Conservation (phyloP, 106 monocot genomes). For the Narthecium ossifragum region DNA sequence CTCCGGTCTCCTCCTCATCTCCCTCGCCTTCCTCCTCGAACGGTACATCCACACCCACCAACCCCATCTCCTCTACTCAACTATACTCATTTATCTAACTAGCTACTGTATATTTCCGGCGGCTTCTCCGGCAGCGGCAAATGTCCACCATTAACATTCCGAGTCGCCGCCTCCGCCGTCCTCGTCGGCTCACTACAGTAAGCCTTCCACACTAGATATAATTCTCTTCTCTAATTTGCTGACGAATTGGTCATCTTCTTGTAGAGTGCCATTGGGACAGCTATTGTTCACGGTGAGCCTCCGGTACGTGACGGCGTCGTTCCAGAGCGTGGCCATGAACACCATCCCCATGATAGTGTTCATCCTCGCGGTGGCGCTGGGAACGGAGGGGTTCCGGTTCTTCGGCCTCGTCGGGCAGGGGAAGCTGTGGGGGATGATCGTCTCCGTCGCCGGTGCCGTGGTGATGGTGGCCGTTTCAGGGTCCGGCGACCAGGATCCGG, state of each 20-base stretch:
- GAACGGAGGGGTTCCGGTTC: conserved; percentile 25
- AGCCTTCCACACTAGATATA: not conserved
- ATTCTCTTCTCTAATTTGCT: not conserved
- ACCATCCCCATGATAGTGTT: conserved; percentile 33
- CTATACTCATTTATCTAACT: not conserved
- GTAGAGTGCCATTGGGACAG: conserved; percentile 23
- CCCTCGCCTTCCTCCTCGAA: conserved; percentile 10
- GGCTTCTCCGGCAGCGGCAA: not conserved
- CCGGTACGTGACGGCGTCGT: conserved; percentile 26
- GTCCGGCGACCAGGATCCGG: not conserved
- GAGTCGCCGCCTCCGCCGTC: conserved; percentile 7
- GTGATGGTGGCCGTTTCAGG: conserved; percentile 19
- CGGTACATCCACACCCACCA: not conserved
- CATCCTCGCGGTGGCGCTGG: conserved; percentile 23
- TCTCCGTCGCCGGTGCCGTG: conserved; percentile 25
- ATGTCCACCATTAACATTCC: conserved; percentile 6
- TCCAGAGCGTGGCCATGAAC: conserved; percentile 29
- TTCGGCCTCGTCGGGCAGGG: conserved; percentile 20
- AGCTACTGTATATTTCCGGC: too few species aligned
- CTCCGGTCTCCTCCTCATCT: conserved; percentile 8
- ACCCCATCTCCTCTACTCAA: not conserved
- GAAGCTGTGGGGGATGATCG: conserved; percentile 36
- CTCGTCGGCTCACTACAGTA: conserved; percentile 16
- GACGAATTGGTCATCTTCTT: not conserved
- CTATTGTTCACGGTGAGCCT: conserved; percentile 28